Conservation (phyloP, 2,329 filamentous ascomycete species). For the Penicillium sclerotigenum region DNA sequence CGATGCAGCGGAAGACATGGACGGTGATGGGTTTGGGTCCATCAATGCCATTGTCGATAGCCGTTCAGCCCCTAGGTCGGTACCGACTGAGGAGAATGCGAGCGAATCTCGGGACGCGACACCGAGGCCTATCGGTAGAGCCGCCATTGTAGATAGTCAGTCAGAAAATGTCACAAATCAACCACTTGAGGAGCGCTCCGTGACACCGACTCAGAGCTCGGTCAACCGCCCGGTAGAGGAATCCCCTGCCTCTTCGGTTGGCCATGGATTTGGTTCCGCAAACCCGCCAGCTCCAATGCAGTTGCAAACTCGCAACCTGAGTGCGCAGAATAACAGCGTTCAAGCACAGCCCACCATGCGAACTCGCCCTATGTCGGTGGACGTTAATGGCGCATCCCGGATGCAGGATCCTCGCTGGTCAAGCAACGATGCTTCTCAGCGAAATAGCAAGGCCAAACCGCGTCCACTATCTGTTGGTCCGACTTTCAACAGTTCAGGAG, state of each 20-base stretch:
- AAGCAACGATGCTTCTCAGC: slow-evolving; percentile 1
- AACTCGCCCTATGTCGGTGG: slow-evolving; percentile 21
- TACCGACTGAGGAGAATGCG: slow-evolving; percentile 2
- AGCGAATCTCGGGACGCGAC: slow-evolving; percentile 19
- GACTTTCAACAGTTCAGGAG: slow-evolving; percentile 14
- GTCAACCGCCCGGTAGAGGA: slow-evolving; percentile 15
- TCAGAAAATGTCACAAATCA: slow-evolving; percentile 10
- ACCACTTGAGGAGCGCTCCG: slow-evolving; percentile 15
- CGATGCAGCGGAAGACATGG: slow-evolving; percentile 42
- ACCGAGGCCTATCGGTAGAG: slow-evolving; percentile 13
- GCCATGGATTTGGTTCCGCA: slow-evolving; percentile 16
- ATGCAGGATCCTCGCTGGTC: slow-evolving; percentile 11
- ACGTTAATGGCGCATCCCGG: slow-evolving; percentile 10
- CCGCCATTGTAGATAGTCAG: slow-evolving; percentile 16
- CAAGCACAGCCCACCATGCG: slow-evolving; percentile 13
- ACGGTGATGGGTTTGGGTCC: slow-evolving; percentile 48
- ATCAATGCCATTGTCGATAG: slow-evolving; percentile 50
- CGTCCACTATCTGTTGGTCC: slow-evolving; percentile 26
- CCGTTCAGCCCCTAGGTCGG: slow-evolving; percentile 22
- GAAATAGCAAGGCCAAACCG: slow-evolving; percentile 10
- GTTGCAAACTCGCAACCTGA: slow-evolving; percentile 1
- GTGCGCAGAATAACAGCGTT: slow-evolving; percentile 3
- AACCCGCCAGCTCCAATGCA: slow-evolving; percentile 18
- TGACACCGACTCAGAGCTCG: slow-evolving; percentile 20
- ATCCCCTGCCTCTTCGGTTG: slow-evolving; percentile 17